A percentile compares a stretch with the other conserved stretches of the same genome.
Conservation (phyloP, 108 stramenopile genomes). For the Pseudonitzschia pungens region DNA sequence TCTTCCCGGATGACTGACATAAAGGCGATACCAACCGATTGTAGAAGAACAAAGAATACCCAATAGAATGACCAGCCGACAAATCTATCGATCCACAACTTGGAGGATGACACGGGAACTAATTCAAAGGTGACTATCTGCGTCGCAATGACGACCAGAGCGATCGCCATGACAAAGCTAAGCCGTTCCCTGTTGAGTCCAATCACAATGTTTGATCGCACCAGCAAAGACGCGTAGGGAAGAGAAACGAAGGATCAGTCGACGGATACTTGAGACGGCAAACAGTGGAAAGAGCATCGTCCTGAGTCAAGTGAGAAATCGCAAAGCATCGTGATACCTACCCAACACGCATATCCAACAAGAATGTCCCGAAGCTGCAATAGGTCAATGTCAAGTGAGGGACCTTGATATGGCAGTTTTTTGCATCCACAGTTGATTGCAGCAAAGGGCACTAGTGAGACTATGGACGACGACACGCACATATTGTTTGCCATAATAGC, state of each 20-base stretch:
- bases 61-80: slow-evolving; percentile 26
- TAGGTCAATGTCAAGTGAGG: not conserved
- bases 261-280: too few relatives aligned
- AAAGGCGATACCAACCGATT: slow-evolving; percentile 20
- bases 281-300: not conserved
- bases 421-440: not conserved
- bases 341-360: slow-evolving; percentile 30
- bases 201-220: not conserved
- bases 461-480: not conserved
- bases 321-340: not conserved
- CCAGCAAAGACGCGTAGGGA: not conserved
- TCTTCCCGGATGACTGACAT: slow-evolving; percentile 3
- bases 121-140: slow-evolving; percentile 13
- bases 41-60: slow-evolving; percentile 20
- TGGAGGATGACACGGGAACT: slow-evolving; percentile 2
- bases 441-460: not conserved
- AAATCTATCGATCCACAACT: slow-evolving; percentile 19
- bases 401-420: not conserved
- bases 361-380: slow-evolving; percentile 13
- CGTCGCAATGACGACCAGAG: not conserved
- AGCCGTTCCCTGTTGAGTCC: slow-evolving; percentile 7
- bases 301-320: not conserved
- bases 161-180: not conserved
- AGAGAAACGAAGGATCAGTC: not conserved
- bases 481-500: too few relatives aligned